Conservation (phyloP, 305 asterid species). For the Solanum hybrid region DNA sequence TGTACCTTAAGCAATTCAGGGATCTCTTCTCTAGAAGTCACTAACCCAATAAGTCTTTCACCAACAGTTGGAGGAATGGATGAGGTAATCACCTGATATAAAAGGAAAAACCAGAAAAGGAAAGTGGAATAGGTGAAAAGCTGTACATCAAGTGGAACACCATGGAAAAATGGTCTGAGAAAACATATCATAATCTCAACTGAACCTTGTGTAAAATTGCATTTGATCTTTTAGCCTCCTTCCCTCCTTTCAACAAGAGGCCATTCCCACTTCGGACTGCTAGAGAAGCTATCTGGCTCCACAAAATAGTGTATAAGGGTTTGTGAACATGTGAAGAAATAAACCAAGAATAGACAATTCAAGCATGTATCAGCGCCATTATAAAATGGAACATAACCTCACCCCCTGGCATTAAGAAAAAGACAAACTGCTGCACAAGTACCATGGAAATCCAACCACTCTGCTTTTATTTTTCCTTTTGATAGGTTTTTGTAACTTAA, state of each 20-base stretch:
- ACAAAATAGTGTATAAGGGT: conserved; percentile 1
- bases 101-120: not conserved
- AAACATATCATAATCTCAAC: conserved; percentile 7
- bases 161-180: not conserved
- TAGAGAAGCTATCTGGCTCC: conserved; percentile 81
- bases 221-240: conserved; percentile 93
- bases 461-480: not conserved
- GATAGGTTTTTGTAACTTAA: not conserved
- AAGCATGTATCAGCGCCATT: not conserved
- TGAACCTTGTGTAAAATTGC: conserved; percentile 80
- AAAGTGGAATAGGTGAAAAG: conserved; percentile 13
- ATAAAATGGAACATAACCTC: not conserved
- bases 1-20: conserved; percentile 93
- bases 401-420: not conserved
- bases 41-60: conserved; percentile 75
- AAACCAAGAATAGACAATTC: not conserved
- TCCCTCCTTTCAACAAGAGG: conserved; percentile 91
- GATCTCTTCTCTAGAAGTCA: conserved; percentile 92
- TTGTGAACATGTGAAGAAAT: not conserved
- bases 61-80: conserved; percentile 79
- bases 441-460: not conserved
- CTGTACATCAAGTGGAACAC: not conserved
- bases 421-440: not conserved
- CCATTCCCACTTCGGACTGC: conserved; percentile 98
- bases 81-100: conserved; percentile 69